A percentile compares a stretch with the other conserved stretches of the same genome.
phyloP scores from a whole-genome alignment of 139 green algal genomes.

The Haematococcus lacustris region DNA sequence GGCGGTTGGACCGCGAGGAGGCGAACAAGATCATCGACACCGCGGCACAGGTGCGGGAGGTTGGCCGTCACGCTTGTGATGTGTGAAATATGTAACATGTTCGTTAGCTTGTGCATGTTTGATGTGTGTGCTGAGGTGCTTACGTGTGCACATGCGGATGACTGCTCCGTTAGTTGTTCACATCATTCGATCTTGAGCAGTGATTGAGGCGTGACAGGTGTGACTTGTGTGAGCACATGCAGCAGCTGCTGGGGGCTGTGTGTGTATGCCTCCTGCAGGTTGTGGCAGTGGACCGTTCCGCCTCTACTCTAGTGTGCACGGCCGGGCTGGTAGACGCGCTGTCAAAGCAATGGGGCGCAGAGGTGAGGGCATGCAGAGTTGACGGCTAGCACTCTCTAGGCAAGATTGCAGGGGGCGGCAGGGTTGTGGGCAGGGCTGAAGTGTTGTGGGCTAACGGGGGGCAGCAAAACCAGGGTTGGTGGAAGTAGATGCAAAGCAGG shows the following conservation, averaged over 20 bases:
- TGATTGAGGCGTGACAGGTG: not conserved
- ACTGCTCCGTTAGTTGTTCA: too few species aligned
- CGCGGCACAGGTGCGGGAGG: constrained; percentile 28
- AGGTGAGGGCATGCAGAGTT: too few species aligned
- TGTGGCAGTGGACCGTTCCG: constrained; percentile 55
- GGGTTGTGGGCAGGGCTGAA: too few species aligned
- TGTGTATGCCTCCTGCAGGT: constrained; percentile 31
- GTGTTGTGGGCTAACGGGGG: too few species aligned
- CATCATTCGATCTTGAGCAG: not conserved
- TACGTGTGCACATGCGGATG: too few species aligned
- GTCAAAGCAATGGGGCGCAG: constrained; percentile 36
- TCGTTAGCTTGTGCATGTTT: not conserved
- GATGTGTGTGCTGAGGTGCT: not conserved
- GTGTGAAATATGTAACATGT: too few species aligned
- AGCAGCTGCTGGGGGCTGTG: not conserved
- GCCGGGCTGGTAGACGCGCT: constrained; percentile 55
- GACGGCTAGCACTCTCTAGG: too few species aligned
- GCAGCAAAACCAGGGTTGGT: too few species aligned
- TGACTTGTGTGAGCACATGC: not conserved
- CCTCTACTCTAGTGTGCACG: constrained; percentile 58
- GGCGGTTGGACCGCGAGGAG: constrained; percentile 46
- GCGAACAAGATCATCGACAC: constrained; percentile 45
- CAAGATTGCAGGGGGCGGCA: too few species aligned
- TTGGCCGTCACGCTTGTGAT: not conserved
- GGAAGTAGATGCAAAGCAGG: too few species aligned